Evolutionary conservation across 1,284 basidiomycete genomes (phyloP), one percentile per base, ranked within the genome.

Genomic region (Ganoderma meredithae): DNA sequence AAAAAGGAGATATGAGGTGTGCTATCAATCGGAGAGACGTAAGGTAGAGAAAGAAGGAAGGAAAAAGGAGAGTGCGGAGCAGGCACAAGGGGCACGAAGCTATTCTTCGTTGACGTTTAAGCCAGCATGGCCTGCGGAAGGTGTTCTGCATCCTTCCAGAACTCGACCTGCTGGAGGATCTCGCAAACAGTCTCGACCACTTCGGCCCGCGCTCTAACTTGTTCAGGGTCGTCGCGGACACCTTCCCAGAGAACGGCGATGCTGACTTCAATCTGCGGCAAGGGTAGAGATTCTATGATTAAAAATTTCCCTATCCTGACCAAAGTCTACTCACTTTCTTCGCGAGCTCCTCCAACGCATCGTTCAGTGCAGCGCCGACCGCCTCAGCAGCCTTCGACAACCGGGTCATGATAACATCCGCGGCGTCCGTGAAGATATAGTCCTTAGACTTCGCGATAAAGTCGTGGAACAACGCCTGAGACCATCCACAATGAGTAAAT

Each of bases 231-330:
- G 68, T 88, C 85, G 59, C 79, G 80, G 5, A 80, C 76, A 25
- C 81, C 83, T 75, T 89, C 88, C 88, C 88, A 90, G 7, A 90
- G 82, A 17, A 89, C 84, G 12, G 87, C 82, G 66, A 90, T 75
- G 71, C 82, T 86, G 69, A 88, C 86, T 77, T 90, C 88, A 60
- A 89, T 78, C 86, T 88, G 47, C 31, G n/a, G 22, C 43, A 40
- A 17, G 27, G 52, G 31, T 8, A 17, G 6, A 10, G 13, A 4
- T 9, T 13, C 52, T 17, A 9, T 55, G 31, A 31, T 4, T 3
- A 55, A 27, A 52, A 27, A 33, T 40, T 31, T 12, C 17, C 60
- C 43, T 22, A 13, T 10, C 19, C 33, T 31, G n/a, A 17, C 7
- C 5, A 27, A 7, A 7, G 39, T 33, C 7, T 17, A 56, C 66